Evolutionary conservation across 129 eudicot genomes (phyloP).

Genomic region (Oenanthe sinensis): DNA sequence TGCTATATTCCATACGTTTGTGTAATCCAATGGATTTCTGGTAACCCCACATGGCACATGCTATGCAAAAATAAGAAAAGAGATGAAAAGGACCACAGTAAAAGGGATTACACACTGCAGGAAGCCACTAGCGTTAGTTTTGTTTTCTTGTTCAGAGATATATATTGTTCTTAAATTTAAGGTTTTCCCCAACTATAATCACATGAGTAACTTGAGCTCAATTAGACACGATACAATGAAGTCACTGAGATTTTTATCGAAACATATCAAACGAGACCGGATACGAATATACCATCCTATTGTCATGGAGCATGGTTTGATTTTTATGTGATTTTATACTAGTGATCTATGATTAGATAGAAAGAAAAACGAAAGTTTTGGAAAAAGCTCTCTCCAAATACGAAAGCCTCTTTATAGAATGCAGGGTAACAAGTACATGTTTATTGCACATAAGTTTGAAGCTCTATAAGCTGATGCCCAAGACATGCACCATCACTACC

Average conservation of each 20-base stretch:
- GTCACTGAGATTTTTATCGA: not conserved
- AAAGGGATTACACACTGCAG: not conserved
- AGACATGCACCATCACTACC: not conserved
- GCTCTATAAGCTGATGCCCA: not conserved
- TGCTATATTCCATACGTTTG: not conserved
- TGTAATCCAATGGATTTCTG: not conserved
- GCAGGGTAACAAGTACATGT: not conserved
- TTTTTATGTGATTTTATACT: not conserved
- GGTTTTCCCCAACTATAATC: not conserved
- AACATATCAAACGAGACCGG: not conserved
- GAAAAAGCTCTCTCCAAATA: not conserved
- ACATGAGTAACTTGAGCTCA: not conserved
- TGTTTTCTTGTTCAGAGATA: not conserved
- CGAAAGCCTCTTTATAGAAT: not conserved
- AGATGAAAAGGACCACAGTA: not conserved
- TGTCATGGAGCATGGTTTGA: not conserved
- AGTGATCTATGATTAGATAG: not conserved
- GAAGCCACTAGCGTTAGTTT: not conserved
- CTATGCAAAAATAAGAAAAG: not conserved
- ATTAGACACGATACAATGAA: not conserved
- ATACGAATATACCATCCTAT: not conserved
- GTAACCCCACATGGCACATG: slow-evolving; percentile 1
- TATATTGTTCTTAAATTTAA: not conserved
- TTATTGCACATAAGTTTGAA: not conserved
- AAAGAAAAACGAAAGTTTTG: not conserved